Evolutionary conservation across 495 filamentous ascomycete genomes (phyloP), one percentile per base, ranked within the genome.

Genomic region (Baudoinia panamericana): DNA sequence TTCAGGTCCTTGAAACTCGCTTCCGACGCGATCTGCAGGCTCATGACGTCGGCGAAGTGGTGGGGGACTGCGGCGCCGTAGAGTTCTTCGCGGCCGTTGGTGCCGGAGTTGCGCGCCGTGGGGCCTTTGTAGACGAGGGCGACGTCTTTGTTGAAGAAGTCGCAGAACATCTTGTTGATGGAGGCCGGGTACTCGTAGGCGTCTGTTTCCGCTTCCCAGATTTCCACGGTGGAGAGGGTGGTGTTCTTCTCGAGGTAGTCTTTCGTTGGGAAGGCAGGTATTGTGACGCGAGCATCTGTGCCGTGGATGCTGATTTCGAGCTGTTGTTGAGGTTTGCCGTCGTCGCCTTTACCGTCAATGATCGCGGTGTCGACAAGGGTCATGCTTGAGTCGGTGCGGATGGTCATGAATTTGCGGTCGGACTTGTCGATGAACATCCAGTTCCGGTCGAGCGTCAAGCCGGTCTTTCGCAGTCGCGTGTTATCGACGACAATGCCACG

Each of bases 1-100:
- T 64, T 64, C 5, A 64, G 54, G 34, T 64, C 60, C 9, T 41
- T 40, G 10, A 76, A 57, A 9, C 63, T 68, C 23, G 58, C 45
- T 30, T 62, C 52, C 19, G 21, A 39, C 9, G 56, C 55, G 12
- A 64, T 44, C 20, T 57, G 55, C 39, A 64, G 32, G 8, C 69
- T 55, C 48, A 58, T 51, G 29, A 63, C 39, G 41, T 64, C 61
- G 10, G 61, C 45, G 39, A 61, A 64, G n/a, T 47, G 24, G 41
- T 51, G 39, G 34, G 39, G 13, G 19, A 43, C 41, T 34, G 52
- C 27, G 36, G 47, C 30, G 24, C 61, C 61, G 19, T 60, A 45
- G 0, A 54, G 22, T 17, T 63, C 42, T 16, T 47, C 51, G 4
- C 37, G n/a, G 9, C 58, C 61, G 45, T 60, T 62, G 4, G 48